Evolutionary conservation across 2,329 filamentous ascomycete species (phyloP).

Genomic region (Alternaria brassicicola): DNA sequence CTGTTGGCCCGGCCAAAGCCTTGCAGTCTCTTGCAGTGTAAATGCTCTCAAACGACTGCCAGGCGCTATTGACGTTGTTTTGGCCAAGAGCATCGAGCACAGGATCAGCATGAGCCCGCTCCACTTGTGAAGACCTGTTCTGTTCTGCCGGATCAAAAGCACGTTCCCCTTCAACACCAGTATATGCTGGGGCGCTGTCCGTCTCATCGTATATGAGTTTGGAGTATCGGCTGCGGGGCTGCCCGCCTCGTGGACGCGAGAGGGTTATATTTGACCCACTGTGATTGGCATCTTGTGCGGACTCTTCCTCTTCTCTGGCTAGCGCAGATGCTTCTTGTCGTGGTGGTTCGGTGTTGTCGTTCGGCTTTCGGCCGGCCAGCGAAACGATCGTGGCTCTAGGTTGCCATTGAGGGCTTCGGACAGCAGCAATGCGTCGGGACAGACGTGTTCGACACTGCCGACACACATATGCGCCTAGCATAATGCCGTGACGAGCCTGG

Average conservation of each 20-base stretch:
- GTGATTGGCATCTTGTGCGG: neutral
- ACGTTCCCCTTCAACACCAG: neutral
- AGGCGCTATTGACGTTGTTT: conserved; percentile 28
- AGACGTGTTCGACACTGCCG: conserved; percentile 40
- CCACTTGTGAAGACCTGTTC: neutral
- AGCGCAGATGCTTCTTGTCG: conserved; percentile 10
- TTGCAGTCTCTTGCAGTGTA: conserved; percentile 39
- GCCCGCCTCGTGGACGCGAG: neutral
- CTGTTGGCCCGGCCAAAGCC: conserved; percentile 31
- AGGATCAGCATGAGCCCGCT: neutral
- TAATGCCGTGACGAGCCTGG: conserved; percentile 17
- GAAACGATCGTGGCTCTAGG: conserved; percentile 42
- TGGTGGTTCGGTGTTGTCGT: conserved; percentile 9
- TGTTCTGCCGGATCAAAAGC: neutral
- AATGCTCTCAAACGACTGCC: conserved; percentile 34
- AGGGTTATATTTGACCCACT: neutral
- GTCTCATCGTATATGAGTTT: conserved; percentile 10
- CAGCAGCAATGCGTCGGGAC: conserved; percentile 13
- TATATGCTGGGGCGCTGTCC: neutral
- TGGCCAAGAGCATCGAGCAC: neutral
- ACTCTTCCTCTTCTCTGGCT: conserved; percentile 7
- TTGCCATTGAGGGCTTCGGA: conserved; percentile 36
- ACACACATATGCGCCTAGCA: conserved; percentile 45
- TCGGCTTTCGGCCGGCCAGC: conserved; percentile 22
- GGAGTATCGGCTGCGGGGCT: conserved; percentile 22